Conservation (phyloP, 2,329 filamentous ascomycete species). For the Sporothrix luriei region DNA sequence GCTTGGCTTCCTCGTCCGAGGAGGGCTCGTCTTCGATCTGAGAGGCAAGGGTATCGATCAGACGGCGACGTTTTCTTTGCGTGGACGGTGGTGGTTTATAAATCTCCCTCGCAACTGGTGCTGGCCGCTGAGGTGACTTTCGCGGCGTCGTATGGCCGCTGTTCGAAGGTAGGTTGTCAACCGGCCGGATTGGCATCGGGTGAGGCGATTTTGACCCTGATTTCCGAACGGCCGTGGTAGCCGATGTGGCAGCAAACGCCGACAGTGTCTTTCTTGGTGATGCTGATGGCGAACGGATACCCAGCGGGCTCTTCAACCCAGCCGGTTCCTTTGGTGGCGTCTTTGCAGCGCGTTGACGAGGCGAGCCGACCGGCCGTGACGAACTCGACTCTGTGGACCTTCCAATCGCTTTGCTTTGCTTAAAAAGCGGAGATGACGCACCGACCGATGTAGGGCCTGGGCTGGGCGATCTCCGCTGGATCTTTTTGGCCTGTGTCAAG, state of each 20-base stretch:
- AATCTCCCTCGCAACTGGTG: background rate
- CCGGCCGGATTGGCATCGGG: constrained; percentile 28
- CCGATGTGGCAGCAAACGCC: background rate
- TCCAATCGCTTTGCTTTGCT: constrained; percentile 18
- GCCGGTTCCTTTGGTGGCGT: constrained; percentile 29
- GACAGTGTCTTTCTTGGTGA: constrained; percentile 29
- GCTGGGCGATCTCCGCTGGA: constrained; percentile 17
- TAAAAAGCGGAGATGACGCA: constrained; percentile 23
- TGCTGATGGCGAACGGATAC: constrained; percentile 12
- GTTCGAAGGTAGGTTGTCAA: background rate
- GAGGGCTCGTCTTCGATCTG: constrained; percentile 46
- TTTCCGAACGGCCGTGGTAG: background rate
- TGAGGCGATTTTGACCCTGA: background rate
- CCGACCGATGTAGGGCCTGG: background rate
- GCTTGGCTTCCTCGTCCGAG: constrained; percentile 24
- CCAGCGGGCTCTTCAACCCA: background rate
- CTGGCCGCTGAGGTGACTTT: background rate
- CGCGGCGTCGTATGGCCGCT: constrained; percentile 4
- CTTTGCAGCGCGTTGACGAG: constrained; percentile 25
- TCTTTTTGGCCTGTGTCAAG: constrained; percentile 5
- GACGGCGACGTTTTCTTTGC: constrained; percentile 38
- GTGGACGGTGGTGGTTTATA: constrained; percentile 3
- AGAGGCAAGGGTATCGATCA: constrained; percentile 50
- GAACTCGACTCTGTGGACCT: background rate
- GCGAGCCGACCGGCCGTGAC: background rate